A percentile compares a stretch with the other conserved stretches of the same genome.
phyloP scores from a whole-genome alignment of 2,329 filamentous ascomycete species.

The Phyllosticta citribraziliensis region DNA sequence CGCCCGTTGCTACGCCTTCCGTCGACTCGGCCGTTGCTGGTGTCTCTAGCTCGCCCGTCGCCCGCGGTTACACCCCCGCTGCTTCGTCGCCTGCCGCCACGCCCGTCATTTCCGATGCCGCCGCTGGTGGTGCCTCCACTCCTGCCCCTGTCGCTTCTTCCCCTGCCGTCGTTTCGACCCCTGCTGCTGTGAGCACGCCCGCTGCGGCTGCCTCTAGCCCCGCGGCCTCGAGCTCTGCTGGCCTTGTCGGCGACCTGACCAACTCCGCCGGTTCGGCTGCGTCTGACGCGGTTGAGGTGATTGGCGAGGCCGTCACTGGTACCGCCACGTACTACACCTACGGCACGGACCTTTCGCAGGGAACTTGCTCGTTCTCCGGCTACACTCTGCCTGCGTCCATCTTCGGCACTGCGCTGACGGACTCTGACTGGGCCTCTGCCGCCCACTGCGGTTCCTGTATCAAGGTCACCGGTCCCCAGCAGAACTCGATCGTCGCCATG shows the following conservation, averaged over 20 bases:
- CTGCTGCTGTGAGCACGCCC: not conserved
- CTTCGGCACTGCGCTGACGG: slow-evolving; percentile 53
- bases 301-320: slow-evolving; percentile 14
- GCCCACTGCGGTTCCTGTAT: slow-evolving; percentile 54
- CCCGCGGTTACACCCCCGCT: not conserved
- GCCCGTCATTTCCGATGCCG: not conserved
- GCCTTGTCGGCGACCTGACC: not conserved
- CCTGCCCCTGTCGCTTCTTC: not conserved
- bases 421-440: slow-evolving; percentile 46
- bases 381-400: slow-evolving; percentile 52
- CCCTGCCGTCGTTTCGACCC: not conserved
- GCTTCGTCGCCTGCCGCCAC: not conserved
- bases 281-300: not conserved
- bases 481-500: slow-evolving; percentile 54
- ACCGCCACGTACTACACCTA: slow-evolving; percentile 25
- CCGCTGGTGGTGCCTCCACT: not conserved
- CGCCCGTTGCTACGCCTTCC: not conserved
- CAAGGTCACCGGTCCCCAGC: slow-evolving; percentile 46
- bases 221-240: not conserved
- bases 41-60: not conserved
- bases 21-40: not conserved
- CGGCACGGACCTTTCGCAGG: slow-evolving; percentile 40
- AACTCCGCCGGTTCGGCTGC: not conserved
- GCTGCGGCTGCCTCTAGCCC: slow-evolving; percentile 1
- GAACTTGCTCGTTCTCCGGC: slow-evolving; percentile 53